phyloP scores from a whole-genome alignment of 305 asterid genomes.

The Ilex paraguariensis region DNA sequence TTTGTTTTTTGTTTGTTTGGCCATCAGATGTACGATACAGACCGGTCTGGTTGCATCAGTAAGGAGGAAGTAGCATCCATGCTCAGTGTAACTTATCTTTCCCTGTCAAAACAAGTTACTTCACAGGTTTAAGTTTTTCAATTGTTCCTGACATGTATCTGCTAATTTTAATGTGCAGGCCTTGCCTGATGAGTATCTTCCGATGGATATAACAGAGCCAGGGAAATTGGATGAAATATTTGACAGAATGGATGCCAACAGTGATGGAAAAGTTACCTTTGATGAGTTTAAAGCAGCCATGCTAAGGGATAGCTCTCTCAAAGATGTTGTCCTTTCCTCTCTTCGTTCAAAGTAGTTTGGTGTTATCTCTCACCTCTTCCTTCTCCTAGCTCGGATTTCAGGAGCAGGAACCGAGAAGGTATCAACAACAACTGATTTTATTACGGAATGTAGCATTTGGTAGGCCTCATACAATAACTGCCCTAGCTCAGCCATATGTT shows the following conservation, averaged over 20 bases:
- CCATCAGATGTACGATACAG: constrained; percentile 77
- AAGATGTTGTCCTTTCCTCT: constrained; percentile 75
- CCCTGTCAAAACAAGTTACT: no score
- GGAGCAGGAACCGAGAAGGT: no score
- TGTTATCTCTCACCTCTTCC: no score
- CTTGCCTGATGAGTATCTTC: constrained; percentile 73
- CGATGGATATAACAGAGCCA: constrained; percentile 63
- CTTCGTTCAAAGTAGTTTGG: constrained; percentile 47
- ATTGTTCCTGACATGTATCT: no score
- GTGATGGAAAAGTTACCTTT: constrained; percentile 72
- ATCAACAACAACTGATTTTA: no score
- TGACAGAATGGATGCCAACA: constrained; percentile 80
- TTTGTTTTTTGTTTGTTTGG: background rate
- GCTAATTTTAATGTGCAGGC: constrained; percentile 36
- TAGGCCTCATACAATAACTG: no score
- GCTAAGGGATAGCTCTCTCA: constrained; percentile 81
- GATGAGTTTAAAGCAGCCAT: constrained; percentile 84
- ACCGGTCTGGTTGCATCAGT: constrained; percentile 83
- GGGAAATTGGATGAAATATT: constrained; percentile 85
- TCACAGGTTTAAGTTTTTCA: no score
- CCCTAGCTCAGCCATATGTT: no score
- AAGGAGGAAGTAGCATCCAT: constrained; percentile 90
- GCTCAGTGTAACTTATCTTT: constrained; percentile 41
- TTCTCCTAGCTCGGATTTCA: background rate
- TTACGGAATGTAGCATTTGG: no score